These are phyloP conservation scores for Pezicula radicicola DNA, from an alignment of 2,329 filamentous ascomycete species.

Conservation along the genomic window DNA sequence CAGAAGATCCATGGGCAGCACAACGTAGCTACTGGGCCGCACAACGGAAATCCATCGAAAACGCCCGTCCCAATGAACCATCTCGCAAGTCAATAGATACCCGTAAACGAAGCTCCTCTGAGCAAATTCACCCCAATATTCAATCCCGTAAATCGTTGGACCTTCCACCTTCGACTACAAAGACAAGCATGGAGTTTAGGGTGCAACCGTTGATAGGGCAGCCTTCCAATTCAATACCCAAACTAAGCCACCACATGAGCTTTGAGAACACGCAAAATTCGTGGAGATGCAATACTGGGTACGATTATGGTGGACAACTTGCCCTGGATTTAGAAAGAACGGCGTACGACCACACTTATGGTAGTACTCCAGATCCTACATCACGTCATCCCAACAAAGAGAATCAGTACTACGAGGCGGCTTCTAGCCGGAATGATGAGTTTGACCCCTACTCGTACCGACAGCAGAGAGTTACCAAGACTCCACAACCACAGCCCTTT, in stretches of 20 bases:
- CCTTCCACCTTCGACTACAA: background rate
- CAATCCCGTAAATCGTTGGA: background rate
- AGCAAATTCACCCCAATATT: background rate
- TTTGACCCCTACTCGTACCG: background rate
- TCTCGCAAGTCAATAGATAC: slow-evolving; percentile 11
- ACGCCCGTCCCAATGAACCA: slow-evolving; percentile 2
- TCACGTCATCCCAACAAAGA: slow-evolving; percentile 5
- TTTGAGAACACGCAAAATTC: background rate
- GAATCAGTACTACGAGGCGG: slow-evolving; percentile 13
- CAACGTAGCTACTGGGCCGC: slow-evolving; percentile 10
- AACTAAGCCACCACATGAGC: background rate
- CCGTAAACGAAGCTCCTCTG: background rate
- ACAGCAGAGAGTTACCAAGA: background rate
- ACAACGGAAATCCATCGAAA: slow-evolving; percentile 11
- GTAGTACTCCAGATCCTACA: slow-evolving; percentile 1
- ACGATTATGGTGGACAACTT: slow-evolving; percentile 7
- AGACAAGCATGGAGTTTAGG: background rate
- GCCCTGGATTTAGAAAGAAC: background rate
- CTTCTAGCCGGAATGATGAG: slow-evolving; percentile 1
- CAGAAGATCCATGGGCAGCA: slow-evolving; percentile 10
- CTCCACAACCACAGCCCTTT: background rate
- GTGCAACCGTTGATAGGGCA: background rate
- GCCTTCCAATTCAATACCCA: too few relatives aligned
- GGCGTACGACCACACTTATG: slow-evolving; percentile 21
- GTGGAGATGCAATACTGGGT: slow-evolving; percentile 2